These are phyloP conservation scores for Poa annua DNA, from an alignment of 176 grass and related monocot genomes.

Conservation along the genomic window DNA sequence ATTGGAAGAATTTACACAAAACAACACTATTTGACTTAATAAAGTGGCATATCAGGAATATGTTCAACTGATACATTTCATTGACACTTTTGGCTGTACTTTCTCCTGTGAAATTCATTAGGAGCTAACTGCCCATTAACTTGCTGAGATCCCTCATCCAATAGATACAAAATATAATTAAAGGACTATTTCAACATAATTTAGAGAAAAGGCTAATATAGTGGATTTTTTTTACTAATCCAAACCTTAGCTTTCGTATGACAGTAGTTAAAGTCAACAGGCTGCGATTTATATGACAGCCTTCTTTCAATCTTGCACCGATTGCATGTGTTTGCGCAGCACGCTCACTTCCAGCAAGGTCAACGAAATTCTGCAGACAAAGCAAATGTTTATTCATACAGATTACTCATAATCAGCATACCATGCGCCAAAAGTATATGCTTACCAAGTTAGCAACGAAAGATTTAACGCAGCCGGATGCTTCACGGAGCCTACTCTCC, in stretches of 20 bases:
- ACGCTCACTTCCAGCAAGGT: conserved; percentile 95
- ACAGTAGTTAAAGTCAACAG: conserved; percentile 91
- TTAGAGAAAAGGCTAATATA: background rate
- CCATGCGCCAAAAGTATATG: conserved; percentile 7
- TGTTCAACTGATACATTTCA: too few relatives aligned
- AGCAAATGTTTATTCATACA: conserved; percentile 27
- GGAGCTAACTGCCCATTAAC: background rate
- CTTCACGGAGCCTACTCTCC: conserved; percentile 76
- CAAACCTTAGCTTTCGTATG: conserved; percentile 93
- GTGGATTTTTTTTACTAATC: background rate
- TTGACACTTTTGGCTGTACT: too few relatives aligned
- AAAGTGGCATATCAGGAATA: background rate
- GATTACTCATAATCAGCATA: conserved; percentile 35
- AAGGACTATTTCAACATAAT: too few relatives aligned
- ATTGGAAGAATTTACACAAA: too few relatives aligned
- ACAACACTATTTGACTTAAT: background rate
- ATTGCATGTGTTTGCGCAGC: conserved; percentile 89
- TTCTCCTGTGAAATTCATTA: background rate
- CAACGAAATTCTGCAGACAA: conserved; percentile 93
- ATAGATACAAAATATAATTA: too few relatives aligned
- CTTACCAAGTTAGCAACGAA: conserved; percentile 91
- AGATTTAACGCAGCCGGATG: conserved; percentile 85
- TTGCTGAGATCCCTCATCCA: too few relatives aligned
- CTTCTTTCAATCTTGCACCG: conserved; percentile 88
- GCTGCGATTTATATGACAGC: conserved; percentile 89